Evolutionary conservation across 768 basidiomycete genomes (phyloP), one percentile per base, ranked within the genome.

Genomic region (Astraeus odoratus): DNA sequence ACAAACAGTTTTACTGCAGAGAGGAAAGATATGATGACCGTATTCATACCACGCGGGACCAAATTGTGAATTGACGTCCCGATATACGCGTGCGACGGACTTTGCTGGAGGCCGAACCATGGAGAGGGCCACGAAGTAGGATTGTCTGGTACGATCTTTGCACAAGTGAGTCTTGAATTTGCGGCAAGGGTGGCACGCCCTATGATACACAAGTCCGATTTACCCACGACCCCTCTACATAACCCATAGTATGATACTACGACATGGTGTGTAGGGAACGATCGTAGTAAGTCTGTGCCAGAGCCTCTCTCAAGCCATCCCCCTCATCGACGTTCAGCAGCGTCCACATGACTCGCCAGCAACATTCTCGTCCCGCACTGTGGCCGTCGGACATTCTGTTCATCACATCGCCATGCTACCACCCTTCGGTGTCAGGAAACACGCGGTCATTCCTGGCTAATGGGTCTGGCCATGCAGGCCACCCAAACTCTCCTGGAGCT

Each of bases 31-130:
- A 16, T 24, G 50, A 60, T 72, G 53, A 94, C 93, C 93, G 63
- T 96, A 96, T 78, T 96, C 93, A 64, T 91, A 84, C 93, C 93
- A 96, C 52, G 87, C 78, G 48, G 89, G 78, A 16, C 93, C 93
- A 52, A 91, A 72, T 60, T 82, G 83, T 56, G 79, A 75, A 63
- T 95, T 95, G 57, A 92, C 91, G 67, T 93, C 84, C 44, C 83
- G 67, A 61, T 96, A 96, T 33, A 93, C 82, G 57, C 88, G 83
- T 57, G 88, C 79, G 39, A 91, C 83, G 38, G 87, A 90, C 65
- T 84, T 85, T 44, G 78, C 74, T 36, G 79, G 70, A 54, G 81
- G 76, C 61, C 84, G 74, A 58, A 81, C 83, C 86, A 87, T 86
- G 56, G 57, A 63, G 59, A 47, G 49, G 8, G 47, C 25, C 13